phyloP scores from a whole-genome alignment of 176 grass and related monocot species.

The Leersia perrieri region DNA sequence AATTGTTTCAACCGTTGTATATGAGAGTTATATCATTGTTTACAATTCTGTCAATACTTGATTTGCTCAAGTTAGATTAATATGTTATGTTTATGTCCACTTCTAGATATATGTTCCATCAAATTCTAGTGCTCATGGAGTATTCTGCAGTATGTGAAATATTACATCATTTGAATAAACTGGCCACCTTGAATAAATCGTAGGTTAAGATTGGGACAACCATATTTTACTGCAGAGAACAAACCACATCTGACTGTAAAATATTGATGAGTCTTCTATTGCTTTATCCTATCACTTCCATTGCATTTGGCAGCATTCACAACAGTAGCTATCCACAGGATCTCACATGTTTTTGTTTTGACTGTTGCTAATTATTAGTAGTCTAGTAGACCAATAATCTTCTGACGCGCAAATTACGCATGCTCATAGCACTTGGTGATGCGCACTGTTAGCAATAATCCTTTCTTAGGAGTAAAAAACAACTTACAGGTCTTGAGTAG shows the following conservation, averaged over 20 bases:
- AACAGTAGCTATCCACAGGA: background rate
- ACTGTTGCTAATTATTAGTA: background rate
- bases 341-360: background rate
- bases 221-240: background rate
- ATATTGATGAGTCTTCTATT: background rate
- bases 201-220: constrained; percentile 3
- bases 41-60: background rate
- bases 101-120: background rate
- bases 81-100: background rate
- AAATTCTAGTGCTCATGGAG: background rate
- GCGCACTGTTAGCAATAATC: constrained; percentile 23
- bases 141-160: background rate
- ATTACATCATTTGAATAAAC: background rate
- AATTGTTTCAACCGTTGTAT: background rate
- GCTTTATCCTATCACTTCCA: background rate
- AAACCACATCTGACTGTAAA: background rate
- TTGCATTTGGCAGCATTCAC: background rate
- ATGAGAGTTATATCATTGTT: background rate
- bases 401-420: background rate
- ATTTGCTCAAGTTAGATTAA: background rate
- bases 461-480: background rate
- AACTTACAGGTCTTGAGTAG: background rate
- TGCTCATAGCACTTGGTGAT: constrained; percentile 9
- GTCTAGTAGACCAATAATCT: background rate
- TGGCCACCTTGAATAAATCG: background rate